A percentile compares a stretch with the other conserved stretches of the same genome.
Conservation (phyloP, 129 eudicot genomes). For the Tagetes patula region DNA sequence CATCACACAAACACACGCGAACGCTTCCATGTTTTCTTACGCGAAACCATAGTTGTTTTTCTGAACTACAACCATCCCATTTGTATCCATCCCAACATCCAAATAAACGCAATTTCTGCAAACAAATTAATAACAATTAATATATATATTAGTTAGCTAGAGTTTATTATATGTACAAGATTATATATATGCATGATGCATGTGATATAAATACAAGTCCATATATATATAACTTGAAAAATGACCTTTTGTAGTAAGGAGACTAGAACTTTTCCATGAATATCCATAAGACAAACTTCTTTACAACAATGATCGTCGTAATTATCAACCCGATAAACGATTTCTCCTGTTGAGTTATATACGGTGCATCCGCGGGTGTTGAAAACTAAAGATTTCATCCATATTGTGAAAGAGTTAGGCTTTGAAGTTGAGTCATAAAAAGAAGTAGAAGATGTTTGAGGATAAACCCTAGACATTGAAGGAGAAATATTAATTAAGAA, state of each 20-base stretch:
- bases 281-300: constrained; percentile 60
- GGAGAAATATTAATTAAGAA: constrained; percentile 7
- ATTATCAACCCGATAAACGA: constrained; percentile 63
- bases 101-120: constrained; percentile 47
- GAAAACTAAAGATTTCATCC: constrained; percentile 77
- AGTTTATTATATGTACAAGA: too few relatives aligned
- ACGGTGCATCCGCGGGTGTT: constrained; percentile 66
- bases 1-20: constrained; percentile 37
- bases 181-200: too few relatives aligned
- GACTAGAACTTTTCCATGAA: constrained; percentile 49
- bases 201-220: too few relatives aligned
- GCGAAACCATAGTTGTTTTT: constrained; percentile 49
- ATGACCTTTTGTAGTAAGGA: constrained; percentile 56
- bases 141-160: background rate
- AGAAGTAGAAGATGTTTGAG: constrained; percentile 27
- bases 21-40: constrained; percentile 33
- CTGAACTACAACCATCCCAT: constrained; percentile 34
- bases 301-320: constrained; percentile 46
- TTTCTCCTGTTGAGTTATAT: constrained; percentile 49
- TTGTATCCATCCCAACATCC: constrained; percentile 57
- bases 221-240: too few relatives aligned
- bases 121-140: background rate
- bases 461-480: constrained; percentile 59
- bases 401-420: constrained; percentile 55
- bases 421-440: constrained; percentile 30